Conservation (phyloP, 129 eudicot species). For the Cynara cardunculus region DNA sequence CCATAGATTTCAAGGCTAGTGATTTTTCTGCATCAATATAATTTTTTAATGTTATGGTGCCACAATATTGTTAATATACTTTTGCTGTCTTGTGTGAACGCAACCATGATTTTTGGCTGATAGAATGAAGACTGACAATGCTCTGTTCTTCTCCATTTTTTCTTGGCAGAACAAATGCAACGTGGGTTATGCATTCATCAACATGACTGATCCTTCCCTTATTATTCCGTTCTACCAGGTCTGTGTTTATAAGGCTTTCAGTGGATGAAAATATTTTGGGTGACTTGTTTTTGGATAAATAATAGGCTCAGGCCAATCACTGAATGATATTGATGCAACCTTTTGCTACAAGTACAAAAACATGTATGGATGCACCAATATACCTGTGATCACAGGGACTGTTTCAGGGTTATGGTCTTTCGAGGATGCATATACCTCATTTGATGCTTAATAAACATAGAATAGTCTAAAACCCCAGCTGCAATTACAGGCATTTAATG, state of each 20-base stretch:
- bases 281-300: neutral
- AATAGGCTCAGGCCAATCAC: neutral
- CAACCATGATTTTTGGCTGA: neutral
- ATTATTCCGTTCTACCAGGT: constrained; percentile 87
- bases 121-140: neutral
- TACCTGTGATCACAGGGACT: no score
- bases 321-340: neutral
- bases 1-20: constrained; percentile 96
- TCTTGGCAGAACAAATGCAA: constrained; percentile 94
- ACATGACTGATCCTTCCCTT: constrained; percentile 85
- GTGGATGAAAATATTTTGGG: neutral
- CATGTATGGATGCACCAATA: neutral
- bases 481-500: constrained; percentile 69
- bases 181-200: constrained; percentile 96
- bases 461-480: neutral
- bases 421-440: neutral
- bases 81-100: constrained; percentile 4
- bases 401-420: neutral
- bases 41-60: neutral
- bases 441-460: neutral
- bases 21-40: constrained; percentile 1
- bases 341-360: neutral
- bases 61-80: neutral
- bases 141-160: neutral
- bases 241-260: neutral